Evolutionary conservation across 2,329 filamentous ascomycete genomes (phyloP), one percentile per base, ranked within the genome.

Genomic region (Fusarium beomiforme): DNA sequence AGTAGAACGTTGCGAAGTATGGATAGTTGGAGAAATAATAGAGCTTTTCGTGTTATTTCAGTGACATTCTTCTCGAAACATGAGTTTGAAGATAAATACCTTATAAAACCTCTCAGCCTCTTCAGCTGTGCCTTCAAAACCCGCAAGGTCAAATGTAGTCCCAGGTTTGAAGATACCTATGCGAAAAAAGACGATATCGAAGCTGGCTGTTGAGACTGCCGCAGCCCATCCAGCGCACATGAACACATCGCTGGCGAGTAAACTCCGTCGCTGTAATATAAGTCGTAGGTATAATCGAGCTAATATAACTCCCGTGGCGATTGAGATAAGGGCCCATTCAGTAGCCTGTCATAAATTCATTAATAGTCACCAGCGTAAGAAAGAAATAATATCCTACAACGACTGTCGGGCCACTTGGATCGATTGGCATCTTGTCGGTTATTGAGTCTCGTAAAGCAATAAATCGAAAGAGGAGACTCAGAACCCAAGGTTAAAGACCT

Each of bases 171-270:
- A 42, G 1, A 43, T 29, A 1, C 53, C 68, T 21, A 61, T 46
- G 2, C n/a, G 31, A 8, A 37, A 46, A 4, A 55, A 56, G 1
- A 51, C 23, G 5, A 61, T 58, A 6, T 56, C 44, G 3, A 64
- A 43, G 2, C n/a, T 26, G 17, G 59, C 60, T 11, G 12, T 4
- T 3, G 23, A 6, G 2, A 46, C 16, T 2, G 42, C 24, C 7
- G 29, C 33, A 8, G 53, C n/a, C 69, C 68, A 72, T 23, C 53
- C 68, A 7, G 34, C 47, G 9, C 68, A 59, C 58, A 72, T 71
- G 2, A 72, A 31, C 0, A 53, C 8, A 29, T 71, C 69, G 3
- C 64, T 71, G 1, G 12, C 24, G 5, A 71, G 44, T 13, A 71
- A 42, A 5, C n/a, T 47, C 3, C 68, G 47, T 6, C 29, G 33